Percentiles rank a stretch among this genome's conserved stretches.
Evolutionary conservation across 768 basidiomycete species (phyloP).

Genomic region (Calocybe gangraenosa): DNA sequence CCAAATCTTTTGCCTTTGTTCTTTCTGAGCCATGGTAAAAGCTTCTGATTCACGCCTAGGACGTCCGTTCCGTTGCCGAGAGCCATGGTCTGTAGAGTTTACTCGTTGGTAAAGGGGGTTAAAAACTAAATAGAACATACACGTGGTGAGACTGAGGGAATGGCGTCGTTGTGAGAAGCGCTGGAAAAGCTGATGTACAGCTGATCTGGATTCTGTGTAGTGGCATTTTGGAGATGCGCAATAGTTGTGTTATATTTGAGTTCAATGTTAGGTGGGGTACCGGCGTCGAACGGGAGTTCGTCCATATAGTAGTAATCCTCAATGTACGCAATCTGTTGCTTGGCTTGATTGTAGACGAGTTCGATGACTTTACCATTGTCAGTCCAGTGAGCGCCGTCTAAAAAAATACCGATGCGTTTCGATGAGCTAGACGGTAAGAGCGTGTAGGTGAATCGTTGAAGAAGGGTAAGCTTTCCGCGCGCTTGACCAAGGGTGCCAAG

Average conservation of each 20-base stretch:
- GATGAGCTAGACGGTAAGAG: conserved; percentile 33
- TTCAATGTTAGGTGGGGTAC: conserved; percentile 34
- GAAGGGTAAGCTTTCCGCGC: conserved; percentile 46
- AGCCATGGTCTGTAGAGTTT: conserved; percentile 33
- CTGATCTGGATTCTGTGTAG: conserved; percentile 32
- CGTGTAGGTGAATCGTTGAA: conserved; percentile 43
- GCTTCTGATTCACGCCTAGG: conserved; percentile 38
- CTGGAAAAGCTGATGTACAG: conserved; percentile 47
- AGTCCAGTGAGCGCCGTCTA: conserved; percentile 39
- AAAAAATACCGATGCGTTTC: conserved; percentile 41
- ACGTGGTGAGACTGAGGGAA: conserved; percentile 30
- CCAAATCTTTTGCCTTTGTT: conserved; percentile 42
- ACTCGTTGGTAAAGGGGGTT: not conserved
- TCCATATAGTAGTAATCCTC: conserved; percentile 43
- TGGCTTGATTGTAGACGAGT: conserved; percentile 35
- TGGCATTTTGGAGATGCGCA: conserved; percentile 40
- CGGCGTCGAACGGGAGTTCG: conserved; percentile 27
- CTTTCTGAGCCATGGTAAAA: conserved; percentile 38
- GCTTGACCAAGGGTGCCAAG: conserved; percentile 47
- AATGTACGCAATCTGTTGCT: conserved; percentile 38
- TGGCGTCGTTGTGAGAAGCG: conserved; percentile 32
- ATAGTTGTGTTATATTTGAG: conserved; percentile 38
- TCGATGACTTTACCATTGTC: conserved; percentile 45
- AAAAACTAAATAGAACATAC: conserved; percentile 19
- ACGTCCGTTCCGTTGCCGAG: conserved; percentile 32